Evolutionary conservation across 1,284 basidiomycete genomes (phyloP).

Genomic region (Ganoderma lingzhi): DNA sequence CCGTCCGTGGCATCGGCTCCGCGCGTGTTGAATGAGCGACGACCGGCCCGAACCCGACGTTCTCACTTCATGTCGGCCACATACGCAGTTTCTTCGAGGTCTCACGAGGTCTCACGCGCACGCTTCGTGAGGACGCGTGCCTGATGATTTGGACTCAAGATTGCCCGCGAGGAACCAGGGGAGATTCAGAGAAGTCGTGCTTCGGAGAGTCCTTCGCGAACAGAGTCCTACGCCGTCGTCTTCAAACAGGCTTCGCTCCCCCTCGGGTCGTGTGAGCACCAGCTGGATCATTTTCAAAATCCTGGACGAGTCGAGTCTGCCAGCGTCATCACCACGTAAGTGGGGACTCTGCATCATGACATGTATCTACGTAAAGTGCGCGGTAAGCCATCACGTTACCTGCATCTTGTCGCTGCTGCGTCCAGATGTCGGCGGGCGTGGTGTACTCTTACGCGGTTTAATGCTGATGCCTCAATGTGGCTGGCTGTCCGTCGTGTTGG

Average conservation of each 20-base stretch:
- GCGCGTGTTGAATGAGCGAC: neutral
- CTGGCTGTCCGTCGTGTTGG: neutral
- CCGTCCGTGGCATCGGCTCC: no score
- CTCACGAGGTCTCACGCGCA: neutral
- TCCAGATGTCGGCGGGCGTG: neutral
- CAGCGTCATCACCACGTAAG: neutral
- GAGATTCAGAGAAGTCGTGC: neutral
- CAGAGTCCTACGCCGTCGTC: neutral
- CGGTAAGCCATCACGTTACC: neutral
- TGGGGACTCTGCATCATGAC: neutral
- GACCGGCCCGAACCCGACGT: neutral
- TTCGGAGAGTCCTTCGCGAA: neutral
- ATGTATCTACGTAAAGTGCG: neutral
- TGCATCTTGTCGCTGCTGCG: neutral
- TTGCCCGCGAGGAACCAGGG: slow-evolving; percentile 4
- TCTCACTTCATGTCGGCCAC: neutral
- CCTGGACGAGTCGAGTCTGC: neutral
- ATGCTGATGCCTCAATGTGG: neutral
- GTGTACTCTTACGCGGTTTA: neutral
- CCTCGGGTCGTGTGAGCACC: neutral
- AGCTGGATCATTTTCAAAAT: neutral
- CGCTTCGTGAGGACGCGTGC: neutral
- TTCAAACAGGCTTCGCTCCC: neutral
- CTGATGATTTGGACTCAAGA: neutral
- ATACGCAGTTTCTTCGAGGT: neutral